Evolutionary conservation across 805 yeast species (phyloP).

Genomic region (Starmerella tilneyi): DNA sequence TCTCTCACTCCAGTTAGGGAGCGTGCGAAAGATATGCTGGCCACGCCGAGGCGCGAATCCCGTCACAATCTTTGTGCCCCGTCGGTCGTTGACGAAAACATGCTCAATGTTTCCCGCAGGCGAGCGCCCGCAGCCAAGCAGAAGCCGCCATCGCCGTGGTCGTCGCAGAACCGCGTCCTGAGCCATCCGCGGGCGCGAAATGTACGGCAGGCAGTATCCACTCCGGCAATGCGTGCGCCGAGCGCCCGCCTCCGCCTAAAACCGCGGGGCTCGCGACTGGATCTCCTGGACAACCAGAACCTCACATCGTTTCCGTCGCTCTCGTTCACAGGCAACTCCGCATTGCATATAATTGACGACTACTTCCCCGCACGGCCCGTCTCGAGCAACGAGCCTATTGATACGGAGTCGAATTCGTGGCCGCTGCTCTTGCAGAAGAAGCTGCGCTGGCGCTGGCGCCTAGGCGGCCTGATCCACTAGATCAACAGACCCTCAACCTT

Average conservation of each 20-base stretch:
- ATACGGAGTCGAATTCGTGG: constrained; percentile 21
- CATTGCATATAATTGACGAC: constrained; percentile 26
- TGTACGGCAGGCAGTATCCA: constrained; percentile 13
- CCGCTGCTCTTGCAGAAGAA: constrained; percentile 27
- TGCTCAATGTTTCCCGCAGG: constrained; percentile 2
- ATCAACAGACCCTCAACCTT: neutral
- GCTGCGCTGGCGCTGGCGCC: constrained; percentile 45
- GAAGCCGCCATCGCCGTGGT: neutral
- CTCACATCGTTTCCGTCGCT: constrained; percentile 32
- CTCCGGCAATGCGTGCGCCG: constrained; percentile 11
- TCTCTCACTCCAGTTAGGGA: neutral
- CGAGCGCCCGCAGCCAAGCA: neutral
- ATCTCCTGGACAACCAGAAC: constrained; percentile 32
- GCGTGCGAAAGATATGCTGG: neutral
- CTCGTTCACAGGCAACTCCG: constrained; percentile 10
- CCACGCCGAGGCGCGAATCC: neutral
- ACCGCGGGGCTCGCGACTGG: constrained; percentile 31
- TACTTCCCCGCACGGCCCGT: constrained; percentile 25
- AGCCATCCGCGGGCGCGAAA: neutral
- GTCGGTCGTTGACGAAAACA: constrained; percentile 1
- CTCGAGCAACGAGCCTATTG: neutral
- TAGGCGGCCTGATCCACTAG: constrained; percentile 38
- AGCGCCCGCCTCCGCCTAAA: constrained; percentile 14
- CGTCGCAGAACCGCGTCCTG: neutral
- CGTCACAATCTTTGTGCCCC: neutral